Conservation (phyloP, 2,329 filamentous ascomycete genomes). For the Fusarium sororula region DNA sequence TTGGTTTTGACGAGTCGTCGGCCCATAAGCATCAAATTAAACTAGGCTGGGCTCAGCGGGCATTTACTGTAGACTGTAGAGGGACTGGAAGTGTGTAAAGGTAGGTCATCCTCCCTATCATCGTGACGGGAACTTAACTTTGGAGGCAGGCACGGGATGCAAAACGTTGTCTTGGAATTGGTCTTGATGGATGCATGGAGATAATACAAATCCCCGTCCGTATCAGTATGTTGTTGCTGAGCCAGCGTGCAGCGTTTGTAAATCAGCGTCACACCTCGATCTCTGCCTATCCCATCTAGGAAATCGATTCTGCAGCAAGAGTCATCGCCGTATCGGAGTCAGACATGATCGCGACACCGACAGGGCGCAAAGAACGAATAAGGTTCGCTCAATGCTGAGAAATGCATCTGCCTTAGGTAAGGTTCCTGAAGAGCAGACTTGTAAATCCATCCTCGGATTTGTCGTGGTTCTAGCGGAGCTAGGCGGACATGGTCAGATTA, state of each 20-base stretch:
- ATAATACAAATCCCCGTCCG: not conserved
- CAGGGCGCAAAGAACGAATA: slow-evolving; percentile 26
- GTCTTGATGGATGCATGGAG: slow-evolving; percentile 18
- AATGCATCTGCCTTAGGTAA: slow-evolving; percentile 26
- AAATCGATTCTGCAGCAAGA: slow-evolving; percentile 18
- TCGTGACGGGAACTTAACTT: slow-evolving; percentile 29
- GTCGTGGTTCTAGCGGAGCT: slow-evolving; percentile 25
- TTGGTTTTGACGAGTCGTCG: not conserved
- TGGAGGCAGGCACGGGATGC: slow-evolving; percentile 27
- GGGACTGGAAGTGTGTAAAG: not conserved
- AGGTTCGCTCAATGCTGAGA: slow-evolving; percentile 34
- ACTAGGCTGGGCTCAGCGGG: not conserved
- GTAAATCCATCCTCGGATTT: slow-evolving; percentile 31
- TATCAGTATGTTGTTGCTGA: not conserved
- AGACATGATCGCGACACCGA: slow-evolving; percentile 23
- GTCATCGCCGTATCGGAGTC: slow-evolving; percentile 28
- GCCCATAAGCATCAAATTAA: not conserved
- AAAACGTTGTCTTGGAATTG: slow-evolving; percentile 26
- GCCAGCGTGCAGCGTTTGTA: not conserved
- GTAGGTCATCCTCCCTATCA: slow-evolving; percentile 31
- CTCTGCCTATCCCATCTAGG: slow-evolving; percentile 11
- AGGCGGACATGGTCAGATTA: slow-evolving; percentile 21
- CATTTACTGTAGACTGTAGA: not conserved
- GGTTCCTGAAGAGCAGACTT: slow-evolving; percentile 20
- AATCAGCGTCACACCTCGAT: slow-evolving; percentile 25